Evolutionary conservation across 805 yeast species (phyloP), one percentile per base, ranked within the genome.

Genomic region (Wickerhamomyces strasburgensis): DNA sequence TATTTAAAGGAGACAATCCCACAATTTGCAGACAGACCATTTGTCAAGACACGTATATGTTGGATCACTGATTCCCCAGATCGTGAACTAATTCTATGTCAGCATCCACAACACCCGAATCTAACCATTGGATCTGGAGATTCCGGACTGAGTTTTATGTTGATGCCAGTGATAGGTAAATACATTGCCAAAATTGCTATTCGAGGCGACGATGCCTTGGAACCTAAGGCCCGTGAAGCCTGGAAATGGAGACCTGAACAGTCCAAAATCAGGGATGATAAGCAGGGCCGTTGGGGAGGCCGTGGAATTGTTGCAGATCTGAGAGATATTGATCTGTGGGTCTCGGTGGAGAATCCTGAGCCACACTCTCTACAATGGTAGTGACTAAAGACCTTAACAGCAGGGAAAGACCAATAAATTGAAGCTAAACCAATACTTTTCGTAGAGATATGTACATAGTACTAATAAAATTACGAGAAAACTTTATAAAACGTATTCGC

Each of bases 1-100:
- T 48, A 51, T 19, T 36, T 60, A 21, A 38, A 36, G 14, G 50
- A 54, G 29, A 47, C 51, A 3, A 36, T 54, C 19, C 64, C 65
- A 6, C 37, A 42, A 15, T 38, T 58, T 19, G 49, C 60, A 8
- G 38, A 43, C 6, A 35, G 60, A 8, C 46, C 47, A 1, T 57
- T 60, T 29, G 42, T 34, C 10, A 40, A 43, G 14, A 34, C 47
- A 8, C 48, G 42, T 29, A 47, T 54, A 6, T 54, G 61, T 15
- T 56, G 61, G 61, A 51, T 57, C 29, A 53, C 65, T 8, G 61
- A 55, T 34, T 46, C 60, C 5, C 50, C 54, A 4, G 57, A 56
- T 31, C 39, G 57, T 9, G 35, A 43, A 28, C 49, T 52, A 26
- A 30, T 54, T 7, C 35, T 54, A 30, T 41, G 48, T 32, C 39